Conservation (phyloP, 495 filamentous ascomycete species). For the Pseudoneurospora amorphoporcata region DNA sequence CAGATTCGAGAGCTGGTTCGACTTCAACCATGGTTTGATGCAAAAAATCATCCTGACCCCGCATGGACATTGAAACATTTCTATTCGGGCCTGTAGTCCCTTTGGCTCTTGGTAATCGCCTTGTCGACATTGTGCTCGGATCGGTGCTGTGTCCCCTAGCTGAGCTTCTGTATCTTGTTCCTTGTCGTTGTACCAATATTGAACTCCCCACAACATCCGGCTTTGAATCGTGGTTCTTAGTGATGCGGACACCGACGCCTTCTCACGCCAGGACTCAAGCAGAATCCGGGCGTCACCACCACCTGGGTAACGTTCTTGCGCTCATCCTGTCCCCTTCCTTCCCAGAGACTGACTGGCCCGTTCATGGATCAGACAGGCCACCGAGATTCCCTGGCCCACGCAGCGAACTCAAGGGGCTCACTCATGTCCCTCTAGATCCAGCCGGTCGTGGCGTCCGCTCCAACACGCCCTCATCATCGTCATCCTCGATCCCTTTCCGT, state of each 20-base stretch:
- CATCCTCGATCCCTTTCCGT: background rate
- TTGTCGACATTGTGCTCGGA: background rate
- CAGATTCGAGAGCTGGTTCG: too few species aligned
- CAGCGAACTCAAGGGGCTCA: background rate
- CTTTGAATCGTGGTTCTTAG: background rate
- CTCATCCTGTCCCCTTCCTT: background rate
- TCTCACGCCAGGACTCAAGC: background rate
- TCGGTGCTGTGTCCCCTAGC: background rate
- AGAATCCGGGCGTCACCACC: background rate
- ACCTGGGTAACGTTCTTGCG: too few species aligned
- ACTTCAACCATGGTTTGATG: background rate
- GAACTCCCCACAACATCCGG: background rate
- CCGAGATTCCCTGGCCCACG: background rate
- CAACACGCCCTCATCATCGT: too few species aligned
- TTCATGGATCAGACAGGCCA: background rate
- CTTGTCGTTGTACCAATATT: background rate
- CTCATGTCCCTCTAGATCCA: background rate
- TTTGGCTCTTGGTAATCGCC: background rate
- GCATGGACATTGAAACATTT: background rate
- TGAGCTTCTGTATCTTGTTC: background rate
- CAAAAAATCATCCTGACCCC: background rate
- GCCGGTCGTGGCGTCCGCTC: background rate
- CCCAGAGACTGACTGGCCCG: background rate
- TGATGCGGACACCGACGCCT: background rate
- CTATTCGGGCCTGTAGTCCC: background rate